These are phyloP conservation scores for Penicillium cataractarum DNA, from an alignment of 495 filamentous ascomycete species.

Conservation along the genomic window DNA sequence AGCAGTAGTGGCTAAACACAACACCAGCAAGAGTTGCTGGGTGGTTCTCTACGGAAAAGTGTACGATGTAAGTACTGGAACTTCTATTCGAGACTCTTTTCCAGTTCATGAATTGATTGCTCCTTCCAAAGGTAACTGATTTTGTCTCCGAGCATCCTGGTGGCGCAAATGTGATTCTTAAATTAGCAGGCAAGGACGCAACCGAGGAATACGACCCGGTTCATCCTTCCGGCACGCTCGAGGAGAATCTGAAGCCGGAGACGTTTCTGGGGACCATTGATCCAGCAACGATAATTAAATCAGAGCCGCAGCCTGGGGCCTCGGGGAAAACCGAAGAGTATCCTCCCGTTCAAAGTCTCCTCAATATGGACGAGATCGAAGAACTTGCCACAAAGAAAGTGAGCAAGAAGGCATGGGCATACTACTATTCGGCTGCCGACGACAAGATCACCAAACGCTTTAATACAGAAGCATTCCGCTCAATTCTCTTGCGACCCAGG, in stretches of 20 bases:
- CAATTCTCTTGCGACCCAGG: conserved; percentile 80
- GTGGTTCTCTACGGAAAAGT: conserved; percentile 81
- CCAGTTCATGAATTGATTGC: background rate
- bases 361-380: conserved; percentile 76
- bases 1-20: conserved; percentile 68
- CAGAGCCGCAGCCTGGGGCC: background rate
- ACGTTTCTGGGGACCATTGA: conserved; percentile 75
- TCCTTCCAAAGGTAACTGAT: conserved; percentile 49
- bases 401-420: conserved; percentile 83
- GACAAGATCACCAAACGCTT: conserved; percentile 75
- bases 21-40: conserved; percentile 77
- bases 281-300: conserved; percentile 24
- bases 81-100: conserved; percentile 6
- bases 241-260: conserved; percentile 71
- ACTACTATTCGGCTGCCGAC: conserved; percentile 87
- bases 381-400: conserved; percentile 70
- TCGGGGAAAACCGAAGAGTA: background rate
- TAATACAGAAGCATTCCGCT: conserved; percentile 76
- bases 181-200: conserved; percentile 80
- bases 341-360: conserved; percentile 66
- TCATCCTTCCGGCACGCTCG: conserved; percentile 78
- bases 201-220: conserved; percentile 89
- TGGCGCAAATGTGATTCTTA: conserved; percentile 78
- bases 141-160: conserved; percentile 84
- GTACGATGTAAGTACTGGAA: conserved; percentile 69